Evolutionary conservation across 2,329 filamentous ascomycete species (phyloP).

Genomic region (Phaeosphaeriaceae sp.): DNA sequence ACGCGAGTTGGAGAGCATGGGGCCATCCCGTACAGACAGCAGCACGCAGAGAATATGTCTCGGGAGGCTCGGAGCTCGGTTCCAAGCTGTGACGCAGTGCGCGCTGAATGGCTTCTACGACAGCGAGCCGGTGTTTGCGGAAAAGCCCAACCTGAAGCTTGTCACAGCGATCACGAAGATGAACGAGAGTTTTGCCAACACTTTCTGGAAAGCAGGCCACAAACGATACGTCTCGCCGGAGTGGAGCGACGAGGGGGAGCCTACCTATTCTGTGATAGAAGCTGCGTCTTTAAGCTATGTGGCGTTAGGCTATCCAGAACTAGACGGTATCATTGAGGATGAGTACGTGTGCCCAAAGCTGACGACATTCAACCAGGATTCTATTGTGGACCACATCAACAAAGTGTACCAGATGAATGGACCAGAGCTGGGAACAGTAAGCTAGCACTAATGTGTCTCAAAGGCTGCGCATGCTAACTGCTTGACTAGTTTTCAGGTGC

Average conservation of each 20-base stretch:
- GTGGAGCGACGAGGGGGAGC: slow-evolving; percentile 1
- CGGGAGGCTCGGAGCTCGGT: slow-evolving; percentile 4
- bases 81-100: slow-evolving; percentile 10
- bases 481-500: slow-evolving; percentile 12
- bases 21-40: slow-evolving; percentile 6
- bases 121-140: slow-evolving; percentile 6
- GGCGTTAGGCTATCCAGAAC: slow-evolving; percentile 6
- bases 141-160: slow-evolving; percentile 9
- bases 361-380: slow-evolving; percentile 3
- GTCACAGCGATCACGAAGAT: slow-evolving; percentile 13
- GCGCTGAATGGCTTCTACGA: slow-evolving; percentile 13
- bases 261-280: neutral
- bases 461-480: neutral
- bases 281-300: too few species aligned
- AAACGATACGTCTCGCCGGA: slow-evolving; percentile 5
- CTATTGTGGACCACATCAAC: slow-evolving; percentile 10
- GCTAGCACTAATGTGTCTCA: neutral
- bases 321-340: slow-evolving; percentile 9
- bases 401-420: slow-evolving; percentile 12
- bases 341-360: slow-evolving; percentile 8
- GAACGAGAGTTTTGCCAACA: slow-evolving; percentile 14
- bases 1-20: slow-evolving; percentile 10
- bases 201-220: slow-evolving; percentile 10
- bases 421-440: slow-evolving; percentile 14
- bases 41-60: slow-evolving; percentile 14